A percentile compares a stretch with the other conserved stretches of the same genome.
Evolutionary conservation across 495 filamentous ascomycete species (phyloP).

Genomic region (Xylaria grammica): DNA sequence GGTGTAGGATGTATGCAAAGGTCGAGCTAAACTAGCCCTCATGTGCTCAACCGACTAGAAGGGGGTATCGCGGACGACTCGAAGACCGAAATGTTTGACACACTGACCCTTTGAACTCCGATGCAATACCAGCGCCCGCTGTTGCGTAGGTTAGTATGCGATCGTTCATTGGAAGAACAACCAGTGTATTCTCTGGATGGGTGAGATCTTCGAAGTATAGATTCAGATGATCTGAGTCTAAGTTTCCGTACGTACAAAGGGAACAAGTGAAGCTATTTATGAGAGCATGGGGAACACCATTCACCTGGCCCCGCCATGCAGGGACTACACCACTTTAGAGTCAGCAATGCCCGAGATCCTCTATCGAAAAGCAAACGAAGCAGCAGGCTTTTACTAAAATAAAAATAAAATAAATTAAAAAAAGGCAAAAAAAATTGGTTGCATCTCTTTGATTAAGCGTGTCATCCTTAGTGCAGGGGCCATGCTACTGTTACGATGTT

Average conservation of each 20-base stretch:
- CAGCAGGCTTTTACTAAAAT: too few relatives aligned
- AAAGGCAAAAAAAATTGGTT: slow-evolving; percentile 71
- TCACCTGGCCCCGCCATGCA: too few relatives aligned
- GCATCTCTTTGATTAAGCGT: slow-evolving; percentile 98
- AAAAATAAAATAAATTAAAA: too few relatives aligned
- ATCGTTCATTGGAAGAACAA: not conserved
- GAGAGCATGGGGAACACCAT: too few relatives aligned
- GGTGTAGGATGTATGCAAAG: slow-evolving; percentile 2
- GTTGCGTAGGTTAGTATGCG: not conserved
- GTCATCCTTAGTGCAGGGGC: slow-evolving; percentile 99
- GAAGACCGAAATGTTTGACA: not conserved
- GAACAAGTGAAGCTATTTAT: not conserved
- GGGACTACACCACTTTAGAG: too few relatives aligned
- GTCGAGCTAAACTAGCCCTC: not conserved
- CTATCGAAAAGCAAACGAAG: too few relatives aligned
- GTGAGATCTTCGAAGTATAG: not conserved
- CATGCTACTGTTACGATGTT: slow-evolving; percentile 91
- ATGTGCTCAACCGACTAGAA: too few relatives aligned
- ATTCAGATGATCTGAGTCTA: not conserved
- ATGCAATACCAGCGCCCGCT: not conserved
- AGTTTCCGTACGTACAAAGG: not conserved
- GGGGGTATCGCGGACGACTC: too few relatives aligned
- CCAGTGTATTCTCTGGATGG: not conserved
- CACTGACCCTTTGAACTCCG: not conserved
- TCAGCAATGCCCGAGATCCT: too few relatives aligned